Evolutionary conservation across 2,329 filamentous ascomycete species (phyloP), one percentile per base, ranked within the genome.

Genomic region (Botryotinia narcissicola): DNA sequence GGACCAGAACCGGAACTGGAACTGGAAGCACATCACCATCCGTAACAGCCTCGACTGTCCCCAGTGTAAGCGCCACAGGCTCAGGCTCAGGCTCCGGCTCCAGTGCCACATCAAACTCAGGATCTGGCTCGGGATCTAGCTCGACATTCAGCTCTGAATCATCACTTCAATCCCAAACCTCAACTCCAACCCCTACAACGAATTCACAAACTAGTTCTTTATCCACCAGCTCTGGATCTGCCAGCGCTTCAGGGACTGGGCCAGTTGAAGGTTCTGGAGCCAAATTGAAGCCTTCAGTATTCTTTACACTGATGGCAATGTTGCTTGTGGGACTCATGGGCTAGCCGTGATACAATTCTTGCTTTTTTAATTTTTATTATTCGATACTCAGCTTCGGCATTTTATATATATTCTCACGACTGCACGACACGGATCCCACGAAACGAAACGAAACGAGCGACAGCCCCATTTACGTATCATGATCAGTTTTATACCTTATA

Each of bases 111-210:
- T 62, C 54, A 10, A 8, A 3, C 10, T 69, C 44, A 14, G 20
- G 16, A 46, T 63, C 69, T 12, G 18, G n/a, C 22, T 61, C 54
- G 40, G 40, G n/a, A 46, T 37, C 48, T 0, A 14, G 48, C 32
- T 70, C 51, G 40, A n/a, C 22, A 57, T 64, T 46, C 4, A n/a
- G n/a, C 22, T 61, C 68, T 22, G 46, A 67, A 29, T 67, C 64
- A 20, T 69, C 66, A 18, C 8, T 37, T 35, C 29, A 54, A 54
- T 37, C 29, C 8, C 54, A 29, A 70, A 72, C 60, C n/a, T 32
- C 46, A 14, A 42, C 14, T 7, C 44, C 35, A 20, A 72, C 70
- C n/a, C 59, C 59, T 25, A 71, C 59, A 40, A 71, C 69, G 0
- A 32, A 42, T 25, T 32, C 69, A 16, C 25, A 40, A 57, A 42